phyloP scores from a whole-genome alignment of 2,329 filamentous ascomycete genomes.

The Tolypocladium paradoxum region DNA sequence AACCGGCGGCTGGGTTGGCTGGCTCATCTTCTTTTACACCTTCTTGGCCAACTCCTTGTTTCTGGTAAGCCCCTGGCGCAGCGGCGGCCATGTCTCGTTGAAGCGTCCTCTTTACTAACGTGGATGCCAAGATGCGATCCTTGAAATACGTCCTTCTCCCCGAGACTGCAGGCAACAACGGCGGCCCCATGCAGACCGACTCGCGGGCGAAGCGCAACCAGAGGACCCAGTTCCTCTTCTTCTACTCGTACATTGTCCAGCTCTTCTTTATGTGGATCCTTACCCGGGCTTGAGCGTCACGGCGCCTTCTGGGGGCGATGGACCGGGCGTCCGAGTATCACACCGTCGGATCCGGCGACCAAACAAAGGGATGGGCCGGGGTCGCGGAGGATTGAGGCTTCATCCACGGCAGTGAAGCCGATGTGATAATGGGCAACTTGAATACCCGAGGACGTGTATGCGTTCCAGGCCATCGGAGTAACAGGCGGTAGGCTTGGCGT shows the following conservation, averaged over 20 bases:
- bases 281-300: constrained; percentile 28
- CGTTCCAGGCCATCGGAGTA: background rate
- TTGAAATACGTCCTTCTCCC: constrained; percentile 92
- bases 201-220: constrained; percentile 78
- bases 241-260: constrained; percentile 91
- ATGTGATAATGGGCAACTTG: background rate
- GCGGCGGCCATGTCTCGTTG: constrained; percentile 7
- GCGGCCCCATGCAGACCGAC: constrained; percentile 57
- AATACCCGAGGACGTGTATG: background rate
- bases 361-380: background rate
- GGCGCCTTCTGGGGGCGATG: background rate
- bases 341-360: background rate
- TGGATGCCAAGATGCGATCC: constrained; percentile 61
- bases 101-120: background rate
- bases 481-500: background rate
- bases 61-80: constrained; percentile 49
- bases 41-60: constrained; percentile 94
- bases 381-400: background rate
- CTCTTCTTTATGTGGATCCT: constrained; percentile 85
- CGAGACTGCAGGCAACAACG: constrained; percentile 58
- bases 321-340: background rate
- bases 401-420: background rate
- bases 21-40: constrained; percentile 82
- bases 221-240: constrained; percentile 82
- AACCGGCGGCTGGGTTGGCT: constrained; percentile 80